Evolutionary conservation across 805 yeast species (phyloP).

Genomic region (Allodekkera sacchari): DNA sequence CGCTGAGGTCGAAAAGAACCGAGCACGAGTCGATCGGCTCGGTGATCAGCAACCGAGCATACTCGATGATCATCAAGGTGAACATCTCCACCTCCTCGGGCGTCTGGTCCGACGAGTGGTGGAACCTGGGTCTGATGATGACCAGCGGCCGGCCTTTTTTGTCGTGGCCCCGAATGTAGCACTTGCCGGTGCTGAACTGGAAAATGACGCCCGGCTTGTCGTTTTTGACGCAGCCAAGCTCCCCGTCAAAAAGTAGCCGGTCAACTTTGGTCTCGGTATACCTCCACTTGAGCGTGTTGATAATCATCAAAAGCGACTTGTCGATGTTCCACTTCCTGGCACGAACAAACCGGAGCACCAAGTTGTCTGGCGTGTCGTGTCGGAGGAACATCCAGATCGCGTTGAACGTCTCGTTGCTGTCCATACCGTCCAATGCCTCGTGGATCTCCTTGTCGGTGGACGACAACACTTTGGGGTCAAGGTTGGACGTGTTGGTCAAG

Average conservation of each 20-base stretch:
- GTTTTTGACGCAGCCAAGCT: constrained; percentile 44
- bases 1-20: constrained; percentile 78
- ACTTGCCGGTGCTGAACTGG: constrained; percentile 61
- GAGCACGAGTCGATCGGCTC: constrained; percentile 78
- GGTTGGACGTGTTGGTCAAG: constrained; percentile 21
- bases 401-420: constrained; percentile 41
- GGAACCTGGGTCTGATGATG: constrained; percentile 70
- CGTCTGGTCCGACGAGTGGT: constrained; percentile 58
- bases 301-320: constrained; percentile 60
- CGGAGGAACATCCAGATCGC: constrained; percentile 56
- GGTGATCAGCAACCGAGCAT: constrained; percentile 63
- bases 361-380: constrained; percentile 75
- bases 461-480: not conserved
- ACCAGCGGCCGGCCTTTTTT: constrained; percentile 70
- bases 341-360: constrained; percentile 65
- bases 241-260: constrained; percentile 60
- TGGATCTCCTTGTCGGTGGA: constrained; percentile 33
- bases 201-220: constrained; percentile 38
- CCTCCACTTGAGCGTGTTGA: constrained; percentile 75
- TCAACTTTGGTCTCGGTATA: constrained; percentile 51
- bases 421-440: constrained; percentile 40
- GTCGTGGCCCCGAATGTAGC: constrained; percentile 70
- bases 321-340: constrained; percentile 83
- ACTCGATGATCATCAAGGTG: constrained; percentile 72
- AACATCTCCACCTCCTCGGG: constrained; percentile 66